Evolutionary conservation across 164 flowering plant species (phyloP).

Genomic region (Stephania japonica): DNA sequence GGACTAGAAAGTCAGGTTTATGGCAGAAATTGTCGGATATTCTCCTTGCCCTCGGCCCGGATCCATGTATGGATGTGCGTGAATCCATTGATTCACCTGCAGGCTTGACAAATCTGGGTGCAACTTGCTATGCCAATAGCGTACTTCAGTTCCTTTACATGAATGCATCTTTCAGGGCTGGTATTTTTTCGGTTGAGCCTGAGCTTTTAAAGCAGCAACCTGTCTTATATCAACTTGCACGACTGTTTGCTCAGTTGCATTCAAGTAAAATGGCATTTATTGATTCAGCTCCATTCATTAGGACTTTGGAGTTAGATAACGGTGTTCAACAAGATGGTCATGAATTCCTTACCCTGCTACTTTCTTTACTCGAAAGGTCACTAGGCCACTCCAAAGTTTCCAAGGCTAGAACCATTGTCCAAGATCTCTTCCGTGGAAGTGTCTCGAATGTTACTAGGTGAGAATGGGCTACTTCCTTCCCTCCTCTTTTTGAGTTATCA

Average conservation of each 20-base stretch:
- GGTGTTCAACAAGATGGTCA: constrained; percentile 97
- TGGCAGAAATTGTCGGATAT: constrained; percentile 88
- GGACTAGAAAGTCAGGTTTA: constrained; percentile 75
- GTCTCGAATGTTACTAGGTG: constrained; percentile 92
- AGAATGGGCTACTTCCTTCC: constrained; percentile 7
- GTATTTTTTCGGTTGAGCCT: constrained; percentile 71
- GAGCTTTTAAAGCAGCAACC: constrained; percentile 61
- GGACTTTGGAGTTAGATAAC: constrained; percentile 87
- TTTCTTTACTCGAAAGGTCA: constrained; percentile 82
- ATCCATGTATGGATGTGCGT: constrained; percentile 68
- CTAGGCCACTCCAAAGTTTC: constrained; percentile 54
- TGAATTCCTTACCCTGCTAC: constrained; percentile 88
- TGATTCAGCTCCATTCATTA: constrained; percentile 90
- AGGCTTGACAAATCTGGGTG: constrained; percentile 89
- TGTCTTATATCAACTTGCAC: constrained; percentile 74
- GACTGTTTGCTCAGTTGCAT: constrained; percentile 83
- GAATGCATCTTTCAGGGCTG: constrained; percentile 71
- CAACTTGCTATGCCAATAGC: constrained; percentile 98
- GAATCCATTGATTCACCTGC: constrained; percentile 57
- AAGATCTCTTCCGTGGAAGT: constrained; percentile 94
- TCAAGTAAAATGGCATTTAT: constrained; percentile 67
- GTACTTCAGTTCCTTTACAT: constrained; percentile 89
- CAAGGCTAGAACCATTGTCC: constrained; percentile 73
- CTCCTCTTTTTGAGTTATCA: neutral
- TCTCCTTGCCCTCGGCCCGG: constrained; percentile 59